A percentile compares a stretch with the other conserved stretches of the same genome.
phyloP scores from a whole-genome alignment of 164 flowering plant genomes.

The Vitis rotundifolia region DNA sequence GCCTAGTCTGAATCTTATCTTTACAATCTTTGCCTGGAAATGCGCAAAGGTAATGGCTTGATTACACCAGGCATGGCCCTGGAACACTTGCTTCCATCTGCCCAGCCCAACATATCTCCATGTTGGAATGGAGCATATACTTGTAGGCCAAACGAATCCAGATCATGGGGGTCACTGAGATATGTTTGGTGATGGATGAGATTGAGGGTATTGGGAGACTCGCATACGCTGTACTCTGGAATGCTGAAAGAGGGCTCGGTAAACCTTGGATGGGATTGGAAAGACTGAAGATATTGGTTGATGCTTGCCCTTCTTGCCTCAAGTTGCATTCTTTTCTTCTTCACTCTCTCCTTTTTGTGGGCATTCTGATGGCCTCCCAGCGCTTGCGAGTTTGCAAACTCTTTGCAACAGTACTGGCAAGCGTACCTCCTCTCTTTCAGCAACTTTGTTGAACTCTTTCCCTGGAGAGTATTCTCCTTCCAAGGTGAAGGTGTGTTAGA shows the following conservation, averaged over 20 bases:
- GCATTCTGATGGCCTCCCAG: constrained; percentile 98
- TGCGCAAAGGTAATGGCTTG: constrained; percentile 28
- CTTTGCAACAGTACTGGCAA: constrained; percentile 82
- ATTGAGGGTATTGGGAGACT: too few relatives aligned
- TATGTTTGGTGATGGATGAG: too few relatives aligned
- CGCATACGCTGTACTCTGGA: too few relatives aligned
- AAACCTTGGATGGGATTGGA: constrained; percentile 24
- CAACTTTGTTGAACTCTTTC: constrained; percentile 12
- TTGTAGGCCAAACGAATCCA: constrained; percentile 27
- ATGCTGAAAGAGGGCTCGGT: neutral
- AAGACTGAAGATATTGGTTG: constrained; percentile 61
- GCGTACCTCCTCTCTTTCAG: constrained; percentile 56
- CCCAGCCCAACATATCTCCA: constrained; percentile 16
- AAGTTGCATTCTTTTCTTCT: constrained; percentile 77
- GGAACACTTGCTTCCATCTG: neutral
- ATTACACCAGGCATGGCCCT: constrained; percentile 11
- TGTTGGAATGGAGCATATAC: constrained; percentile 29
- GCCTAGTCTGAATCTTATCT: too few relatives aligned
- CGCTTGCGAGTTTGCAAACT: constrained; percentile 86
- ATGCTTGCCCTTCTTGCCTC: constrained; percentile 76
- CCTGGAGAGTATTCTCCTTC: constrained; percentile 21
- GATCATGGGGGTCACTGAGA: too few relatives aligned
- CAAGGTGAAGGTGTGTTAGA: constrained; percentile 33
- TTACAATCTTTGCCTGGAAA: constrained; percentile 21
- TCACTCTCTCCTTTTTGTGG: constrained; percentile 89